Percentiles rank a stretch among this genome's conserved stretches.
Conservation (phyloP, 2,329 filamentous ascomycete species). For the Fusarium multiceps region DNA sequence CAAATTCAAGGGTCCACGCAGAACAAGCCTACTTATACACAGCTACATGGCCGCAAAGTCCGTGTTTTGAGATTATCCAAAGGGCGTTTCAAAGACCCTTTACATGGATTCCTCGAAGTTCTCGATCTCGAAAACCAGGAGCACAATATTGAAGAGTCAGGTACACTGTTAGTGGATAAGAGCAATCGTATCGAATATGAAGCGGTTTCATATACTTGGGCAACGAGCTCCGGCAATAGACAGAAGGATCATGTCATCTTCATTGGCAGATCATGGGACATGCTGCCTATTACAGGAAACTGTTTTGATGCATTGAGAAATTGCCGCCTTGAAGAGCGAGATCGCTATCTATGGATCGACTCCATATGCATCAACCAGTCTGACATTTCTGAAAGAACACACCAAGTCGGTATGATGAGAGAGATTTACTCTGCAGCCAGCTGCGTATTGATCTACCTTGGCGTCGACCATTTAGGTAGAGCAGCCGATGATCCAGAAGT, state of each 20-base stretch:
- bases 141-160: fast-evolving
- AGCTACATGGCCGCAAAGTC: fast-evolving
- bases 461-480: no score
- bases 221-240: background rate
- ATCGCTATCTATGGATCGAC: background rate
- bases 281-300: background rate
- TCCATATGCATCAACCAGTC: slow-evolving; percentile 7
- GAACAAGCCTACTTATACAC: background rate
- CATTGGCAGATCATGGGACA: background rate
- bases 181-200: background rate
- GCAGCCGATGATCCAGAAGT: background rate
- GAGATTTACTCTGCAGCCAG: background rate
- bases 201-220: slow-evolving; percentile 3
- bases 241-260: background rate
- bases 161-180: fast-evolving
- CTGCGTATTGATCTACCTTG: background rate
- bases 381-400: background rate
- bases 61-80: background rate
- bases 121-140: background rate
- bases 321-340: background rate
- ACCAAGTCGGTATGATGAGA: background rate
- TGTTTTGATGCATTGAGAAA: background rate
- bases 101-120: background rate
- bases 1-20: fast-evolving
- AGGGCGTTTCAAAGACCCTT: background rate